Evolutionary conservation across 306 rosid species (phyloP).

Genomic region (Fragaria vesca): DNA sequence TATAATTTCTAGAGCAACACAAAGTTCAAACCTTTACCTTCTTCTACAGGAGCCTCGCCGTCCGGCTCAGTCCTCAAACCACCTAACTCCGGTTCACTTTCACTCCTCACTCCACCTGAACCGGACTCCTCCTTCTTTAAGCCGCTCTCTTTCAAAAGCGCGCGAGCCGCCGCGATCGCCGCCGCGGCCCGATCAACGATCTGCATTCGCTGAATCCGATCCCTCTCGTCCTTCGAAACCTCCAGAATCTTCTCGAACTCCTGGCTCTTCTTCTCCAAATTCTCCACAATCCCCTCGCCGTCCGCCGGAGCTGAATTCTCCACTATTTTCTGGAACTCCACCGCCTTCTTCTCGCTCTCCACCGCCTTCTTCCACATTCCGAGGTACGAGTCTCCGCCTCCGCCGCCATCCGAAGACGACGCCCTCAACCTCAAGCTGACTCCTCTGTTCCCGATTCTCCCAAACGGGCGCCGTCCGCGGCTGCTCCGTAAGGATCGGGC

Average conservation of each 20-base stretch:
- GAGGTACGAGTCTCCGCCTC: slow-evolving; percentile 54
- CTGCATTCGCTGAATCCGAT: slow-evolving; percentile 74
- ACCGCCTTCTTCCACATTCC: slow-evolving; percentile 87
- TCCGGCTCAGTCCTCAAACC: neutral
- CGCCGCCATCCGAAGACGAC: slow-evolving; percentile 20
- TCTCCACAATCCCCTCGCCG: slow-evolving; percentile 14
- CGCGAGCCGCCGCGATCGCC: slow-evolving; percentile 77
- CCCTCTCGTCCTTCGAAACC: slow-evolving; percentile 75
- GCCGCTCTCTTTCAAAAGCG: slow-evolving; percentile 37
- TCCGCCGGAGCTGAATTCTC: slow-evolving; percentile 17
- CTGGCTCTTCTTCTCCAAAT: slow-evolving; percentile 57
- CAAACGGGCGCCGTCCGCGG: neutral
- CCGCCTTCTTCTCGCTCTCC: slow-evolving; percentile 50
- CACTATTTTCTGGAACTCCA: slow-evolving; percentile 52
- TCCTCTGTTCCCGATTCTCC: neutral
- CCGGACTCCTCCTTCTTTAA: slow-evolving; percentile 14
- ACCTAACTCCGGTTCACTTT: neutral
- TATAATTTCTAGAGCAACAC: neutral
- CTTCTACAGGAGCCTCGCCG: neutral
- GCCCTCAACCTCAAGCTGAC: slow-evolving; percentile 22
- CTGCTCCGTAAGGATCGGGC: slow-evolving; percentile 1
- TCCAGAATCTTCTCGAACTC: slow-evolving; percentile 75
- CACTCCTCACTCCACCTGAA: neutral
- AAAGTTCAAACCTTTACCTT: neutral
- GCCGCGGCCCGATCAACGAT: slow-evolving; percentile 90